These are phyloP conservation scores for Nicotiana tomentosiformis DNA, from an alignment of 257 asterid genomes.

Conservation along the genomic window DNA sequence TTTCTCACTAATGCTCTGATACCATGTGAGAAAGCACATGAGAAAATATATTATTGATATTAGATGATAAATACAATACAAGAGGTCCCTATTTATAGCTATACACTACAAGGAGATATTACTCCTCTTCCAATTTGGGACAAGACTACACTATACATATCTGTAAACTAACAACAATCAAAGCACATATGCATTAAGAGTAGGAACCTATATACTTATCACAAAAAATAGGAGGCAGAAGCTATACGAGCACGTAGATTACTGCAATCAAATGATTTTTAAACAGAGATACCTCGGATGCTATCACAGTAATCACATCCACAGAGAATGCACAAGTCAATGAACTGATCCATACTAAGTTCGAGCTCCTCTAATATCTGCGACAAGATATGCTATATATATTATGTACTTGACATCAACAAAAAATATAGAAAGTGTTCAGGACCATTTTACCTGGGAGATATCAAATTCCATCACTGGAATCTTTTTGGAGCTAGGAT, in stretches of 20 bases:
- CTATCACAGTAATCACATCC: constrained; percentile 98
- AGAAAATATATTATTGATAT: too few relatives aligned
- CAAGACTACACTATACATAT: too few relatives aligned
- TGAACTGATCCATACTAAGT: constrained; percentile 97
- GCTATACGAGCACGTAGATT: not conserved
- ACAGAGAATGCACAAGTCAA: constrained; percentile 90
- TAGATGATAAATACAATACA: too few relatives aligned
- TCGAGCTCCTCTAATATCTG: constrained; percentile 85
- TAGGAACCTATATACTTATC: not conserved
- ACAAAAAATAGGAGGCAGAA: not conserved
- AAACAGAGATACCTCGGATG: constrained; percentile 60
- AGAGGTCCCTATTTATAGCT: too few relatives aligned
- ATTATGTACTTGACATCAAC: constrained; percentile 6
- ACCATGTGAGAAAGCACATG: too few relatives aligned
- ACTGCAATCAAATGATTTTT: not conserved
- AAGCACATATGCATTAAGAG: not conserved
- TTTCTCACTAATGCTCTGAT: too few relatives aligned
- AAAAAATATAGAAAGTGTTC: constrained; percentile 1
- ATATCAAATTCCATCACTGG: constrained; percentile 99
- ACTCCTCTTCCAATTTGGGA: too few relatives aligned
- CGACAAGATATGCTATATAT: constrained; percentile 11
- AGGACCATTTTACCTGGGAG: constrained; percentile 54
- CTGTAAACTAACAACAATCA: not conserved
- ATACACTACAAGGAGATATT: too few relatives aligned
- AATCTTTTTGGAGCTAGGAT: constrained; percentile 92